These are phyloP conservation scores for Elsinoe perseae DNA, from an alignment of 2,329 filamentous ascomycete species.

Conservation along the genomic window DNA sequence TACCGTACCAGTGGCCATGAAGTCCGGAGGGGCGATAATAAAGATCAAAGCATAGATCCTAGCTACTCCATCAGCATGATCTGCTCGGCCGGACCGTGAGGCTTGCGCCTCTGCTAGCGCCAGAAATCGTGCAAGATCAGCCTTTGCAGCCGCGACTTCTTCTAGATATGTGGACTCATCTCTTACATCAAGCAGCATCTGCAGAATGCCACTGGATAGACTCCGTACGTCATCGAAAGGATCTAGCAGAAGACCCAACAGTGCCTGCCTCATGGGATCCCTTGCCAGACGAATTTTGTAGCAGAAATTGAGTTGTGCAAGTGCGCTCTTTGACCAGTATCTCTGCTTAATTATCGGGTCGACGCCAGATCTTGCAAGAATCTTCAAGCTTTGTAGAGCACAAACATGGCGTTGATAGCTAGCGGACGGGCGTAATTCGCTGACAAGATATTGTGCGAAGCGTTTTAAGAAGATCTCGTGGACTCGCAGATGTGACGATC, in stretches of 20 bases:
- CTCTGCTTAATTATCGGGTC: constrained; percentile 41
- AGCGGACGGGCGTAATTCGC: constrained; percentile 68
- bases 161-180: not conserved
- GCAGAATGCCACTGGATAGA: constrained; percentile 41
- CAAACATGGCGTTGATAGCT: constrained; percentile 88
- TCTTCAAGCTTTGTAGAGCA: constrained; percentile 61
- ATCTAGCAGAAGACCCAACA: constrained; percentile 76
- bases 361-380: constrained; percentile 62
- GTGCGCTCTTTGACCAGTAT: constrained; percentile 41
- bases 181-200: constrained; percentile 37
- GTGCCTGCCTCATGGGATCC: constrained; percentile 45
- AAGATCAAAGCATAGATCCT: constrained; percentile 65
- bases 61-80: constrained; percentile 87
- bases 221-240: constrained; percentile 86
- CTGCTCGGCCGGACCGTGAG: constrained; percentile 68
- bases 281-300: constrained; percentile 41
- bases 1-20: not conserved
- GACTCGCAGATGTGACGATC: constrained; percentile 34
- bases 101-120: constrained; percentile 47
- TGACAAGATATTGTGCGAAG: constrained; percentile 64
- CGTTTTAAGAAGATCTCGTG: constrained; percentile 62
- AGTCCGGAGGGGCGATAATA: constrained; percentile 17
- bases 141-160: not conserved
- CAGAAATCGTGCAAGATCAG: not conserved
- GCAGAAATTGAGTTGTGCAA: constrained; percentile 44